Base-by-base conservation (phyloP, 495 filamentous ascomycete genomes). In the Aspergillus taichungensis region DNA sequence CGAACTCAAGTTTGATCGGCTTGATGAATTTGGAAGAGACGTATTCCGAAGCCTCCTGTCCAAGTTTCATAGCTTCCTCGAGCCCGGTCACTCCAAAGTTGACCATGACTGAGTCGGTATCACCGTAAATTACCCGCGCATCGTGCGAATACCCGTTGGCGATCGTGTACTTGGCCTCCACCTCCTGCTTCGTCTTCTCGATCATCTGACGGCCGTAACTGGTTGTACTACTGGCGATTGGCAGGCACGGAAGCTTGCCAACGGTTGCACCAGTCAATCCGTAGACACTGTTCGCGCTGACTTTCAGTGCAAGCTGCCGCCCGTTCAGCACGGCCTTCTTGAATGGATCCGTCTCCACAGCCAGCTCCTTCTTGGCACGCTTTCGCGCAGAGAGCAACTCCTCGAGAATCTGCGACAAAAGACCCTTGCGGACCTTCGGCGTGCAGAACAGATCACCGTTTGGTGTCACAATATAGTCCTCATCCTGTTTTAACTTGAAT, bases 81-180 rank as follows among this genome's bases (percentile, higher is more conserved):
- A 97, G 71, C 34, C 95, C 87, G 8, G 73, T 79, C 4, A 87
- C 86, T 9, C 92, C 92, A 56, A 99, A 99, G 55, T 96, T 97
- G 30, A 99, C 92, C 92, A 99, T 99, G 62, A 99, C 92, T 6
- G 92, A 99, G 73, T 99, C 92, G 18, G 92, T 99, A 62, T 99
- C 92, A 67, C 92, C 92, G 52, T 99, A 99, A 47, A 99, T 94
- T 63, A 99, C 92, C 54, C 94, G 75, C 0, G 92, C 92, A 62
- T 97, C 86, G 60, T 96, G 87, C 3, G 77, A 76, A 64, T 97
- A 97, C 10, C 92, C 94, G 55, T 97, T 96, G 9, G 86, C 85
- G 34, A 96, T 88, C 13, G 80, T 91, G 54, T 95, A 99, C 47
- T 77, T 77, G 30, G 73, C 64, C 59, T 99, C 92, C 6, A 99